Evolutionary conservation across 768 basidiomycete genomes (phyloP), one percentile per base, ranked within the genome.

Genomic region (Asterophora lycoperdoides): DNA sequence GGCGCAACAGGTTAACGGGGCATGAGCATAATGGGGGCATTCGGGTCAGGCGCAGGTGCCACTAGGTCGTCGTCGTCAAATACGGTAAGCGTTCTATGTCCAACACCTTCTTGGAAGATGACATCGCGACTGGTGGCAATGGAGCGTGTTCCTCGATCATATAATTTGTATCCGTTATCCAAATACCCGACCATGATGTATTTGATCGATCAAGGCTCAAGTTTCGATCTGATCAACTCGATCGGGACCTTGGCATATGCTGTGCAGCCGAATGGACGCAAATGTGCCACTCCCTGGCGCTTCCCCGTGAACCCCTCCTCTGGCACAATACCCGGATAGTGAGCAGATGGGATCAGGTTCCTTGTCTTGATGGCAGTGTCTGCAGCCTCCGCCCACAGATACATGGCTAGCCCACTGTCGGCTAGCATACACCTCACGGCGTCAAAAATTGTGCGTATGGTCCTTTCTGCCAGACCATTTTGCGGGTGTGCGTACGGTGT

Each of bases 91-190:
- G 53, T 46, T 17, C 42, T 15, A 43, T 58, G 41, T 44, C 48
- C 42, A 17, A 28, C 13, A 20, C 54, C 54, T 45, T 64, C 63
- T 2, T 64, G 55, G 44, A 64, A 62, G 8, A 57, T 51, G 3
- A 64, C 56, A 26, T 64, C 54, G 3, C 54, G 44, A 4, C 42
- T 30, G 18, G 49, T 55, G 17, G 59, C 41, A 3, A 59, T 36
- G 3, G 11, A 8, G 10, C 56, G 51, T 1, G 50, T 29, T 1
- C 26, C 37, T 2, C 40, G 30, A 19, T 55, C 49, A 23, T 44
- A 53, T 2, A 63, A 19, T 14, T 52, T 53, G 39, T 62, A 62
- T 23, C 52, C 53, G 4, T 41, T 47, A 4, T 51, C 14, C 4
- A 28, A 54, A 34, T 56, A 64, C 1, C 62, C 55, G 20, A 61